Evolutionary conservation across 108 stramenopile species (phyloP), one percentile per base, ranked within the genome.

Genomic region (Cyclotella atomus): DNA sequence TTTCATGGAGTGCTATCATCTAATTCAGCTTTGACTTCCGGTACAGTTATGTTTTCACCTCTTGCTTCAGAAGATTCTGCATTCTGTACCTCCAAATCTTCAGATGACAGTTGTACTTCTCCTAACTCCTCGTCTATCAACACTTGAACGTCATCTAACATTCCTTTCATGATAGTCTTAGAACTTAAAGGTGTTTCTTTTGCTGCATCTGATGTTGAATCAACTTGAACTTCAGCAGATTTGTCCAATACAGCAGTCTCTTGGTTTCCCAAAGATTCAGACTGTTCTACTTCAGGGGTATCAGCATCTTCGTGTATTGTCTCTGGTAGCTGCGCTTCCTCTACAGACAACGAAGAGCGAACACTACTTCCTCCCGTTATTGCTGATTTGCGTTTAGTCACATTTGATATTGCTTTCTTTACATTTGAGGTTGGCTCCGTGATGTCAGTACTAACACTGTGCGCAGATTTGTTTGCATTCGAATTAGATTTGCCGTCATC

Each of bases 81-180:
- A n/a, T n/a, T n/a, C n/a, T n/a, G n/a, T n/a, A n/a, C n/a, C n/a
- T n/a, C n/a, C n/a, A n/a, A 52, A 23, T 2, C n/a, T 24, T 23
- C 21, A 52, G 1, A 9, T 5, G 21, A 10, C 2, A 21, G 21
- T 52, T 2, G 2, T 2, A 23, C 21, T 52, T 3, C 1, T 3
- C 52, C 52, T 52, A n/a, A 23, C 24, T 52, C 52, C 23, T 52
- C 52, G 5, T 52, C 52, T 3, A 52, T 52, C 52, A 52, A 52
- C 1, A 52, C n/a, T 1, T n/a, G 1, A 23, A 21, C 2, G 10
- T 52, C 52, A 23, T 52, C 52, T 1, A 23, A 23, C 10, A 52
- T 9, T 21, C n/a, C 52, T 52, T 52, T 23, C 20, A 23, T 23
- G n/a, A 3, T 23, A 5, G 10, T 23, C 2, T 52, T 52, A 10